Conservation (phyloP, 352 stramenopile genomes). For the Phytophthora colocasiae region DNA sequence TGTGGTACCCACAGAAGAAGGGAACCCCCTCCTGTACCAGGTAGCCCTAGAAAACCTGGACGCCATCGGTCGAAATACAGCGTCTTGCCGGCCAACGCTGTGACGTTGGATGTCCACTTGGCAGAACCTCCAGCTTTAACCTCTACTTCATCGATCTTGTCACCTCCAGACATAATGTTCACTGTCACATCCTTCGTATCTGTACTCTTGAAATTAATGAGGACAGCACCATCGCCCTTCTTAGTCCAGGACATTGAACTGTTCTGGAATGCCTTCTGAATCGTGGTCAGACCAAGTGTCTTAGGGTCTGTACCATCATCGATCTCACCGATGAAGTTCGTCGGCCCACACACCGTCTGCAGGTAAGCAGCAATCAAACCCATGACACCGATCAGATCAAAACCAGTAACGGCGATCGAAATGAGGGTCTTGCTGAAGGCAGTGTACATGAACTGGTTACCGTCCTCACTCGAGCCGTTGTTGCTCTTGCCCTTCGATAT, state of each 20-base stretch:
- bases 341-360: conserved; percentile 67
- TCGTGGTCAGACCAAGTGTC: conserved; percentile 48
- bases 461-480: conserved; percentile 44
- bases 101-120: conserved; percentile 45
- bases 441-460: conserved; percentile 47
- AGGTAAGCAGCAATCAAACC: conserved; percentile 54
- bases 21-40: conserved; percentile 65
- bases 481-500: conserved; percentile 44
- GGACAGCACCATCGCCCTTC: conserved; percentile 43
- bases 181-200: conserved; percentile 55
- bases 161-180: conserved; percentile 55
- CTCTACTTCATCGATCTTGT: conserved; percentile 46
- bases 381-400: conserved; percentile 67
- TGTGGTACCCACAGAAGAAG: conserved; percentile 67
- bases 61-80: conserved; percentile 79
- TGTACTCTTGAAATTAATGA: conserved; percentile 48
- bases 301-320: conserved; percentile 53
- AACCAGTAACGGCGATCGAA: conserved; percentile 48
- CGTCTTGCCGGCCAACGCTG: conserved; percentile 57
- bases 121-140: conserved; percentile 39
- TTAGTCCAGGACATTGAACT: conserved; percentile 51
- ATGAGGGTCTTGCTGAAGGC: conserved; percentile 52
- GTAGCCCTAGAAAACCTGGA: conserved; percentile 57
- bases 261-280: conserved; percentile 52
- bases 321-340: conserved; percentile 60